Evolutionary conservation across 2,329 filamentous ascomycete genomes (phyloP), one percentile per base, ranked within the genome.

Genomic region (Stagonosporopsis tanaceti): DNA sequence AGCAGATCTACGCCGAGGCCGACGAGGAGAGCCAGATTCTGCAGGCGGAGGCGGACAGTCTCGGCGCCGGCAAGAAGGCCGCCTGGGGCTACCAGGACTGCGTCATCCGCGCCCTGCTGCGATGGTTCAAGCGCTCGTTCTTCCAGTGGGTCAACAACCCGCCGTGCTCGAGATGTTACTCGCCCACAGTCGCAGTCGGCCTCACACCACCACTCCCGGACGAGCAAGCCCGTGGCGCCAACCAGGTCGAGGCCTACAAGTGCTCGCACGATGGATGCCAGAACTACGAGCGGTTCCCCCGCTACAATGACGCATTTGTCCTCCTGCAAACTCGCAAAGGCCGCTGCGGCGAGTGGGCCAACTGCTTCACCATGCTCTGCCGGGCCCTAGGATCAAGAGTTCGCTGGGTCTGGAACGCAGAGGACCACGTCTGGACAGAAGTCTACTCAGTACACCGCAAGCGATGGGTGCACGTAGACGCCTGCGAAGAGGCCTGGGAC

Each of bases 31-130:
- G 86, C 63, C 92, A 97, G 74, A 88, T 97, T 28, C 82, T 96
- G 67, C 87, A 90, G 71, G 95, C 92, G 32, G 89, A 96, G 76
- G 94, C 94, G 30, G 90, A 90, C 73, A 96, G 92, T 65, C 88
- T 97, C 80, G 91, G 91, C 20, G 87, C 90, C 54, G 91, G 89
- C 53, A 85, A 87, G 64, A 90, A 90, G 75, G 87, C 93, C 1
- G 90, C 93, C 80, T 98, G 94, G 94, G 94, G 93, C 55, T 97
- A 98, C 74, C 94, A 98, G 77, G 95, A 99, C 79, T 99, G 94
- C 76, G 92, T 97, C 53, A 90, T 98, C 71, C 86, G 91, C 65
- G 92, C 94, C 59, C 82, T 98, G 63, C 82, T 98, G 71, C 92
- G 91, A 78, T 98, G 95, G 95, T 99, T 97, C 81, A 96, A 95